Percentiles rank a stretch among this genome's conserved stretches.
Evolutionary conservation across 352 stramenopile genomes (phyloP).

Genomic region (Globisporangium emineosum): DNA sequence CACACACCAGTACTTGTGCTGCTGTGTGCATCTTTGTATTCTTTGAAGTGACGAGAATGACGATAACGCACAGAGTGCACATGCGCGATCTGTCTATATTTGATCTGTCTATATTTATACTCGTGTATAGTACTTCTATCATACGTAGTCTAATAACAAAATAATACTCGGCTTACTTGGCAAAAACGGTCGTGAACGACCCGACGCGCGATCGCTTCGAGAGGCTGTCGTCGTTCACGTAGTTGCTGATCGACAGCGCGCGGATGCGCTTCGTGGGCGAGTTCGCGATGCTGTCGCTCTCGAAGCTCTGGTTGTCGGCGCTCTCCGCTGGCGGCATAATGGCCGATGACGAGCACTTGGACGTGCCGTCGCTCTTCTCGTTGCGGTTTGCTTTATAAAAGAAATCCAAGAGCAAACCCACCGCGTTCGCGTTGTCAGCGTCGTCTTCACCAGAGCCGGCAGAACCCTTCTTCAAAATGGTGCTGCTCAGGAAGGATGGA

Average conservation of each 20-base stretch:
- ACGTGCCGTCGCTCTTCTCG: constrained; percentile 24
- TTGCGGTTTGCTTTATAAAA: constrained; percentile 81
- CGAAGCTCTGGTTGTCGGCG: not conserved
- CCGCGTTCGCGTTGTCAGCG: constrained; percentile 60
- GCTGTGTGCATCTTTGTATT: no score
- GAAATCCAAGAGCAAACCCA: constrained; percentile 72
- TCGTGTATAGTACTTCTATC: constrained; percentile 2
- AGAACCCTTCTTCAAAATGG: constrained; percentile 10
- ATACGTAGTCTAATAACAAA: constrained; percentile 12
- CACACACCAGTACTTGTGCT: no score
- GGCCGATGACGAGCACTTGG: constrained; percentile 15
- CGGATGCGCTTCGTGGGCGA: constrained; percentile 79
- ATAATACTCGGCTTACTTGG: constrained; percentile 14
- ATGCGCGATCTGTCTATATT: not conserved
- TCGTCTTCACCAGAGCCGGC: constrained; percentile 22
- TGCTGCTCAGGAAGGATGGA: not conserved
- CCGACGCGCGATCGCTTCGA: constrained; percentile 65
- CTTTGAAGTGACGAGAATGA: not conserved
- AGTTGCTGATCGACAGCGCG: constrained; percentile 63
- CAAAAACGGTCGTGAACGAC: constrained; percentile 39
- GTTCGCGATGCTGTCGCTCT: constrained; percentile 39
- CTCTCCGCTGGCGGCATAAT: not conserved
- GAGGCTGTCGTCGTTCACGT: constrained; percentile 38
- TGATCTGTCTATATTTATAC: constrained; percentile 3
- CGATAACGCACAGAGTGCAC: not conserved